phyloP scores from a whole-genome alignment of 306 rosid species.

The Geum urbanum region DNA sequence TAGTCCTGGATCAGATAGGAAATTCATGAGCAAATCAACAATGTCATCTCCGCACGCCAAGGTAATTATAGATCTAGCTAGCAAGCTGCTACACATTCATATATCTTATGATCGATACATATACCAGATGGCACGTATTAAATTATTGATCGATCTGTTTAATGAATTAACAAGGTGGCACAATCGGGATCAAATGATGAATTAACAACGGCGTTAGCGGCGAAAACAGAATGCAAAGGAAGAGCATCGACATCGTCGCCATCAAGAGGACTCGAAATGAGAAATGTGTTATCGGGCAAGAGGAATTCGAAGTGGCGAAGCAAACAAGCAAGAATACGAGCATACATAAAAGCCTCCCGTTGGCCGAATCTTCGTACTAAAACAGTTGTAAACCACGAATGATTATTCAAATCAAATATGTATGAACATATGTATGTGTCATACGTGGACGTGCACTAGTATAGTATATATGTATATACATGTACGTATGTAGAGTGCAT shows the following conservation, averaged over 20 bases:
- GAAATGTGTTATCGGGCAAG: background rate
- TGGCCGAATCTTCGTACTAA: background rate
- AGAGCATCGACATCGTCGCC: background rate
- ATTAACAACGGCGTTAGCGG: background rate
- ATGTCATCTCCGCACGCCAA: background rate
- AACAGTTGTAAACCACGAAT: background rate
- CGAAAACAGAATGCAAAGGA: background rate
- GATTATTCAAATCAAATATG: background rate
- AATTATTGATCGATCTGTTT: background rate
- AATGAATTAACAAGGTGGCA: background rate
- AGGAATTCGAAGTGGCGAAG: background rate
- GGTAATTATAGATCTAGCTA: background rate
- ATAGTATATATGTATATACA: no score
- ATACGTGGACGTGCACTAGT: no score
- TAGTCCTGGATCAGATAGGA: background rate
- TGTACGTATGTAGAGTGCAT: no score
- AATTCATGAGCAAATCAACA: background rate
- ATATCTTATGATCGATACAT: no score
- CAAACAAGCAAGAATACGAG: slow-evolving; percentile 22
- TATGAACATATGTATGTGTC: no score
- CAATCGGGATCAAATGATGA: background rate
- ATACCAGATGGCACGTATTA: no score
- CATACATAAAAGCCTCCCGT: slow-evolving; percentile 19
- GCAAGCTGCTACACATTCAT: no score
- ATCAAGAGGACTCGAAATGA: background rate